Conservation (phyloP, 495 filamentous ascomycete genomes). For the Penicillium arizonense region DNA sequence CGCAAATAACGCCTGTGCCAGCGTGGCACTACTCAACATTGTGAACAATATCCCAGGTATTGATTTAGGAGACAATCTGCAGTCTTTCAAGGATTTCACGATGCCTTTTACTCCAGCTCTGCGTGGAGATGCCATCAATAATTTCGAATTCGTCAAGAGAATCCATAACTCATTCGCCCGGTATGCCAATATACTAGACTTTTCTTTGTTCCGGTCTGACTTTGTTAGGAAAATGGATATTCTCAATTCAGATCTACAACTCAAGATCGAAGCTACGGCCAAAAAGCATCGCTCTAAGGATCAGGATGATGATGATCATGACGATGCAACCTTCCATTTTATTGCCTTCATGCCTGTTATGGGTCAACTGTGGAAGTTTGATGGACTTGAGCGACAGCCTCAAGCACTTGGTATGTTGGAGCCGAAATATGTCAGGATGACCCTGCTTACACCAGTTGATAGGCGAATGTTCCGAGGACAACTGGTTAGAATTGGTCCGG, state of each 20-base stretch:
- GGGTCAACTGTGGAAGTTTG: constrained; percentile 81
- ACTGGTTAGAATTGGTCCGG: constrained; percentile 51
- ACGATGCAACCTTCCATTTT: constrained; percentile 73
- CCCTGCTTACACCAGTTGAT: background rate
- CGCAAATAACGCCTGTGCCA: constrained; percentile 79
- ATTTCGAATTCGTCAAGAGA: constrained; percentile 71
- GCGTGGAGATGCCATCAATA: constrained; percentile 70
- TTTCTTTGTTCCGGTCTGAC: background rate
- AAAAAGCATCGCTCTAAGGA: constrained; percentile 39
- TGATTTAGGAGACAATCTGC: constrained; percentile 63
- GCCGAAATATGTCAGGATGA: background rate
- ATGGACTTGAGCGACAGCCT: constrained; percentile 78
- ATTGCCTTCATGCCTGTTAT: constrained; percentile 82
- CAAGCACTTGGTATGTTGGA: constrained; percentile 60
- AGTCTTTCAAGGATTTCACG: constrained; percentile 70
- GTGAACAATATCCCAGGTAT: constrained; percentile 75
- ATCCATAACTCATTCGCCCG: constrained; percentile 86
- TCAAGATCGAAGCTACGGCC: constrained; percentile 57
- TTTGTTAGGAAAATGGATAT: constrained; percentile 68
- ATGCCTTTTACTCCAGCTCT: constrained; percentile 64
- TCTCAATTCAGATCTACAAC: constrained; percentile 67
- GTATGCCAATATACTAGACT: constrained; percentile 38
- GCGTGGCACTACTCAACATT: constrained; percentile 85
- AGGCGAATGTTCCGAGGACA: constrained; percentile 38
- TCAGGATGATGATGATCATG: constrained; percentile 36